Conservation (phyloP, 306 rosid species). For the Carpinus viminea region DNA sequence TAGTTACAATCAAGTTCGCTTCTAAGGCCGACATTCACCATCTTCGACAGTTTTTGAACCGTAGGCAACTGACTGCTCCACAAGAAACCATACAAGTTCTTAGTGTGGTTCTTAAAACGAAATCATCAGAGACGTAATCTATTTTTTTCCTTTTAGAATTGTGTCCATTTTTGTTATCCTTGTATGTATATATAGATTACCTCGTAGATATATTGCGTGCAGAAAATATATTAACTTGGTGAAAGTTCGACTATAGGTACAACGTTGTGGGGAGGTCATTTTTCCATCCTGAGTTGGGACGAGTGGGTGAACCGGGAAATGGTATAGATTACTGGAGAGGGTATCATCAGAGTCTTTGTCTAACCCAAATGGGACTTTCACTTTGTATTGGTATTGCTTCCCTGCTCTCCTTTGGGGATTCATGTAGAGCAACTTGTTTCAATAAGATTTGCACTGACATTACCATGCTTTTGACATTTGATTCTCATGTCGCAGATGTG, state of each 20-base stretch:
- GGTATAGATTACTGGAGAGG: conserved; percentile 38
- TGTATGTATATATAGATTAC: not conserved
- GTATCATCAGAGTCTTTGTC: conserved; percentile 34
- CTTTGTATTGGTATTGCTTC: conserved; percentile 36
- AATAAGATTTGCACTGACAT: not conserved
- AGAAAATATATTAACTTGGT: not conserved
- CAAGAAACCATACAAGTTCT: conserved; percentile 71
- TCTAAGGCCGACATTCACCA: conserved; percentile 45
- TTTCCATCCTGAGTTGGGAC: not conserved
- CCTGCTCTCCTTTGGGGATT: not conserved
- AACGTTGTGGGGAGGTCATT: conserved; percentile 25
- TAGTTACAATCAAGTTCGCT: conserved; percentile 51
- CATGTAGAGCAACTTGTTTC: not conserved
- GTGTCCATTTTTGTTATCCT: not conserved
- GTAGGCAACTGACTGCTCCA: conserved; percentile 51
- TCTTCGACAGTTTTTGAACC: conserved; percentile 44
- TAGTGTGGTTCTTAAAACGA: conserved; percentile 58
- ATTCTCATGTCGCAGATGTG: conserved; percentile 53
- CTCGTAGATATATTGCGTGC: not conserved
- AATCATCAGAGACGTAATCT: conserved; percentile 41
- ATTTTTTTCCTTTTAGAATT: not conserved
- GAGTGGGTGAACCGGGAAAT: conserved; percentile 16
- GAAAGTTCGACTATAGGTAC: not conserved
- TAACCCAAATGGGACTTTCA: conserved; percentile 47
- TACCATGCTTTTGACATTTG: not conserved